Base-by-base conservation (phyloP, 225 moss, liverwort and hornwort species). In the Marchantia polymorpha region DNA sequence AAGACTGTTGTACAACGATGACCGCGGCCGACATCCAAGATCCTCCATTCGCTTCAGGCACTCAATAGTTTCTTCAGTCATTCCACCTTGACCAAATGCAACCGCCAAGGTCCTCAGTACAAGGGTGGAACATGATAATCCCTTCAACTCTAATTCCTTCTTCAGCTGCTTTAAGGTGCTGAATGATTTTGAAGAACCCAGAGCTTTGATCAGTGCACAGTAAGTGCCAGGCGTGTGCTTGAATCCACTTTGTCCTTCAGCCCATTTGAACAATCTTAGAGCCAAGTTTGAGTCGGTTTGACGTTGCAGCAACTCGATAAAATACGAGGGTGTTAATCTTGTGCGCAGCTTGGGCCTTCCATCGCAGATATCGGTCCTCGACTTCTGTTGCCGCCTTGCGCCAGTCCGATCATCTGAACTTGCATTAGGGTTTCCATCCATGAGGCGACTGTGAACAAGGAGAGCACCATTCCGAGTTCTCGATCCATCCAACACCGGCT, bases 181-280 rank as follows among this genome's bases (percentile, higher is more conserved):
- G 51, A 74, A 85, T 19, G 58, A 74, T 19, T 29, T 78, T 7
- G 68, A 56, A 59, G 52, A 19, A 46, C 68, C 69, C 60, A 81
- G 53, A 22, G 77, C 31, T 46, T 74, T 55, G 58, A 92, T 85
- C 73, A 94, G 89, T 17, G 89, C 85, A 72, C 79, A 84, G 76
- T 89, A 91, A 29, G 91, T 82, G 69, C 89, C 85, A 14, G 88
- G 56, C 20, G 90, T 86, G 82, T 92, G 92, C 64, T 78, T 77
- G 64, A 89, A 92, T 7, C 92, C 92, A 0, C 53, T 16, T 52
- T 85, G 90, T 78, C 87, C 90, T 79, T 92, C 90, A 30, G 94
- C 91, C 92, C 94, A 91, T 20, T 83, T 67, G 49, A 94, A 94
- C 73, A 92, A 90, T 11, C 7, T 70, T 15, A 76, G 83, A 55